Conservation (phyloP, 179 eudicot genomes). For the Actinidia arguta region DNA sequence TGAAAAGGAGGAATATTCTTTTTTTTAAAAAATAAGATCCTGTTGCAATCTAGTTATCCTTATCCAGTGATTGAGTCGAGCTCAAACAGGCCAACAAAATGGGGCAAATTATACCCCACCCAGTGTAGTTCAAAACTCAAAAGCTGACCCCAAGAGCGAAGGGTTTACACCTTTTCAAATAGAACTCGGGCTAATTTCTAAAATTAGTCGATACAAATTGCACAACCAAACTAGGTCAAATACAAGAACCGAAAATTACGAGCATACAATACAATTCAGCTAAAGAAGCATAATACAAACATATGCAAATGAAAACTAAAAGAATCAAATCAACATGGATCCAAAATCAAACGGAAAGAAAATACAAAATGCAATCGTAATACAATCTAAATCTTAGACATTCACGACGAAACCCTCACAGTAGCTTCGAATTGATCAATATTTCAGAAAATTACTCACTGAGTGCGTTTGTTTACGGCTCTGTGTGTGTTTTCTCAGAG, state of each 20-base stretch:
- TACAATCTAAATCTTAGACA: too few species aligned
- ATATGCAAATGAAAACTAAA: neutral
- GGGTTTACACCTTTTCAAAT: neutral
- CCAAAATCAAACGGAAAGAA: too few species aligned
- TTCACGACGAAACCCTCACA: too few species aligned
- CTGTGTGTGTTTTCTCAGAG: too few species aligned
- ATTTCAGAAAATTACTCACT: too few species aligned
- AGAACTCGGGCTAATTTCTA: neutral
- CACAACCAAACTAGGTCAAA: neutral
- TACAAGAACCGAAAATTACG: neutral
- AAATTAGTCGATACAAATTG: neutral
- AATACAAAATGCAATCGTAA: too few species aligned
- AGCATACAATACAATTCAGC: neutral
- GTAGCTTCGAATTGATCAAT: too few species aligned
- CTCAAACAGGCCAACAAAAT: neutral
- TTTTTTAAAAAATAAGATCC: too few species aligned
- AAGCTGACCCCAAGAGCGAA: neutral
- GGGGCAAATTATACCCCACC: neutral
- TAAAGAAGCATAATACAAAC: neutral
- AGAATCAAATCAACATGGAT: too few species aligned
- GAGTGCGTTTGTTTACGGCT: too few species aligned
- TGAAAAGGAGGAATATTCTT: constrained; percentile 1
- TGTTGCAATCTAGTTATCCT: neutral
- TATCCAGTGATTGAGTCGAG: too few species aligned
- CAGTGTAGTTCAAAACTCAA: neutral